Conservation (phyloP, 805 yeast species). For the Saccharomycopsis sp. region DNA sequence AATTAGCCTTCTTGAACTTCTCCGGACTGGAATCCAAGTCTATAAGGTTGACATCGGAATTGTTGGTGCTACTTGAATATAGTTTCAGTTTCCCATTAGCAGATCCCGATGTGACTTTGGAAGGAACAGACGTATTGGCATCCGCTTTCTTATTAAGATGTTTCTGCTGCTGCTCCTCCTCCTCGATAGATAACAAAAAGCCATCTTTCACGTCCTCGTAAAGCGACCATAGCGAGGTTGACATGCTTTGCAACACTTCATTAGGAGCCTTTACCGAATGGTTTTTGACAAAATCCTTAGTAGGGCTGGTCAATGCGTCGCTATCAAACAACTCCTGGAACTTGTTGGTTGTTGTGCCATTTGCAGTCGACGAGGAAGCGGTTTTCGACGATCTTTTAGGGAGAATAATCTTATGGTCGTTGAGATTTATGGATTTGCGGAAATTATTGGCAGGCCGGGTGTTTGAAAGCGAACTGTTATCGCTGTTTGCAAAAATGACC, state of each 20-base stretch:
- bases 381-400: constrained; percentile 52
- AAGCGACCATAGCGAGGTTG: constrained; percentile 20
- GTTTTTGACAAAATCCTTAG: neutral
- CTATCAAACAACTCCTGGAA: neutral
- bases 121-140: neutral
- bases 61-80: neutral
- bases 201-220: constrained; percentile 21
- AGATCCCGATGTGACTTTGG: neutral
- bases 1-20: constrained; percentile 9
- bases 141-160: neutral
- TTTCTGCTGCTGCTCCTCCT: constrained; percentile 4
- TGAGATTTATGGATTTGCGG: neutral
- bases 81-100: neutral
- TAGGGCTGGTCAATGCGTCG: neutral
- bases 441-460: neutral
- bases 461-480: neutral
- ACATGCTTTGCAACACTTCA: constrained; percentile 19
- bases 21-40: constrained; percentile 21
- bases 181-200: constrained; percentile 18
- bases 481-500: neutral
- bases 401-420: constrained; percentile 34
- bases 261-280: constrained; percentile 5
- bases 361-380: constrained; percentile 28
- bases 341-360: neutral
- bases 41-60: constrained; percentile 11